A percentile compares a stretch with the other conserved stretches of the same genome.
These are phyloP conservation scores for Tulasnella sp. DNA, from an alignment of 768 basidiomycete genomes.

Conservation along the genomic window DNA sequence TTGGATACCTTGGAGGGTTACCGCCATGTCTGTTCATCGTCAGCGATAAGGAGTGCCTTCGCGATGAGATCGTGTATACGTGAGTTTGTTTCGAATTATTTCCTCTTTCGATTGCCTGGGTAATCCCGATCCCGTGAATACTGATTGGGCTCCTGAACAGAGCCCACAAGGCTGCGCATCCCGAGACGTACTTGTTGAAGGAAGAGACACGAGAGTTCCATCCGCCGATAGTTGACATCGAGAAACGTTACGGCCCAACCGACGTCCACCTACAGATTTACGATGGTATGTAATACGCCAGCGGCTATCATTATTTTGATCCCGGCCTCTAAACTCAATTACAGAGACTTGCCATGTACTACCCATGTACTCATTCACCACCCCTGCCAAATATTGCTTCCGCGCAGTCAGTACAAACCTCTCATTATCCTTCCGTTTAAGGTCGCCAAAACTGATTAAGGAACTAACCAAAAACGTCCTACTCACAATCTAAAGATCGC, in stretches of 20 bases:
- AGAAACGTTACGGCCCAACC: constrained; percentile 38
- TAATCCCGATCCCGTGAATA: background rate
- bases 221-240: constrained; percentile 27
- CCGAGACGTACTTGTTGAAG: constrained; percentile 55
- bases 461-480: too few species aligned
- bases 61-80: constrained; percentile 87
- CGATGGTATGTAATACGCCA: constrained; percentile 44
- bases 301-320: constrained; percentile 2
- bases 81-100: too few species aligned
- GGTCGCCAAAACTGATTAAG: too few species aligned
- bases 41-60: constrained; percentile 80
- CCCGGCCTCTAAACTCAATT: background rate
- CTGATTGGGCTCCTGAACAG: constrained; percentile 20
- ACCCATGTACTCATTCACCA: constrained; percentile 58
- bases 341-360: constrained; percentile 68
- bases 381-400: constrained; percentile 27
- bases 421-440: background rate
- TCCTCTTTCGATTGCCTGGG: too few species aligned
- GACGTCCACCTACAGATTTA: constrained; percentile 88
- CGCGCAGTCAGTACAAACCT: constrained; percentile 14
- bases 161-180: constrained; percentile 86
- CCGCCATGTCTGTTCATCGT: constrained; percentile 78
- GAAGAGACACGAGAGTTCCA: constrained; percentile 40
- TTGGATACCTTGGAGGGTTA: constrained; percentile 77
- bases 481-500: too few species aligned